These are phyloP conservation scores for Eutrema salsugineum DNA, from an alignment of 441 rosid species.

Conservation along the genomic window DNA sequence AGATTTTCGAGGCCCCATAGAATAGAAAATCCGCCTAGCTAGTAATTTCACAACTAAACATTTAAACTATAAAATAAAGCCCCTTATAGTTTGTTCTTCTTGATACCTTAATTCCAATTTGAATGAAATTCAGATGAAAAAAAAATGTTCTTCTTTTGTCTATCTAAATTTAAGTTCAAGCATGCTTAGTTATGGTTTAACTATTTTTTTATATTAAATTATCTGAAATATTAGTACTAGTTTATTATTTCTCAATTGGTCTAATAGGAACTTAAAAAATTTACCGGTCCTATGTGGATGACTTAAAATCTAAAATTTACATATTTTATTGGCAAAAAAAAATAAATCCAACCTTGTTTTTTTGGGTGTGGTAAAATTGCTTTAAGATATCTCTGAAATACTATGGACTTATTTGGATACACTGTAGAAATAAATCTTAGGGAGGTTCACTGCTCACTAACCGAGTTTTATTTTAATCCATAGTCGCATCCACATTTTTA, in stretches of 20 bases:
- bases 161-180: not conserved
- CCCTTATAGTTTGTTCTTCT: not conserved
- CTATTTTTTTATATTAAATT: not conserved
- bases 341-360: not conserved
- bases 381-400: not conserved
- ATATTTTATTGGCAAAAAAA: not conserved
- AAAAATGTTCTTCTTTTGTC: not conserved
- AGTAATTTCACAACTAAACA: not conserved
- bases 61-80: not conserved
- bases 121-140: no score
- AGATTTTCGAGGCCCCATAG: not conserved
- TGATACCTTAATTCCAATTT: no score
- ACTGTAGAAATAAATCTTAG: no score
- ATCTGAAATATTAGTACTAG: not conserved
- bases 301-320: not conserved
- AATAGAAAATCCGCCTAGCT: not conserved
- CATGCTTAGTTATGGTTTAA: not conserved
- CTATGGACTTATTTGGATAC: not conserved
- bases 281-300: not conserved
- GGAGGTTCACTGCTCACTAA: no score
- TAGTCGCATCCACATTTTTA: no score
- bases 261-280: not conserved
- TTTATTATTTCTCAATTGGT: not conserved
- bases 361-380: not conserved
- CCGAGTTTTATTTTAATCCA: no score